Evolutionary conservation across 2,329 filamentous ascomycete genomes (phyloP), one percentile per base, ranked within the genome.

Genomic region (Daldinia eschscholtzii): DNA sequence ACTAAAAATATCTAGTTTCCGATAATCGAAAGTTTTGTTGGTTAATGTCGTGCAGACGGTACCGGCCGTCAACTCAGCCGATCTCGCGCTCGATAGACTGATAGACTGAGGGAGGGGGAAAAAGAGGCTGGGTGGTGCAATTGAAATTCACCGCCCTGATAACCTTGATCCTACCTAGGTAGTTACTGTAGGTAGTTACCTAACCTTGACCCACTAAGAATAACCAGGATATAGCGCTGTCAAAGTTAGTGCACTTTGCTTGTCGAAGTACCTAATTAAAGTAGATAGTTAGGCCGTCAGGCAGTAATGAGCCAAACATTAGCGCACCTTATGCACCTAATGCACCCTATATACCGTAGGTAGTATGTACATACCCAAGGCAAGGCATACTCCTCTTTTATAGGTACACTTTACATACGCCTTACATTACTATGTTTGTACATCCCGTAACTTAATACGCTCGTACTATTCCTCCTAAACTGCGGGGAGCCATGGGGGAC

Each of bases 21-120:
- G 20, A 41, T 30, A 28, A 62, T 68, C 59, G 58, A 65, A 68
- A 68, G 68, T 63, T 59, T 63, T 23, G 28, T 35, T 55, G 9
- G n/a, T 62, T 15, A 56, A 70, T 67, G 64, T 67, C 46, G 64
- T 67, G 53, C 57, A 67, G 64, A 58, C 52, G 60, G 57, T 61
- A 39, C 64, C 60, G 39, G 52, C 67, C 64, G 67, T 20, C 56
- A 57, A 10, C 46, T 64, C 52, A 61, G 56, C 52, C 44, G 61
- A 64, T 64, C 20, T 37, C 20, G 30, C 30, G 52, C 48, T 50
- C 28, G 61, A 52, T 55, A 62, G 20, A 23, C 20, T 23, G 20
- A 23, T 23, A 23, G 18, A 41, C 20, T 12, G 50, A 41, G 46
- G 7, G 15, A 26, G 48, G 41, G 35, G 35, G 28, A 9, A 41